These are phyloP conservation scores for Aegilops bicornis DNA, from an alignment of 176 grass and related monocot genomes.

Conservation along the genomic window DNA sequence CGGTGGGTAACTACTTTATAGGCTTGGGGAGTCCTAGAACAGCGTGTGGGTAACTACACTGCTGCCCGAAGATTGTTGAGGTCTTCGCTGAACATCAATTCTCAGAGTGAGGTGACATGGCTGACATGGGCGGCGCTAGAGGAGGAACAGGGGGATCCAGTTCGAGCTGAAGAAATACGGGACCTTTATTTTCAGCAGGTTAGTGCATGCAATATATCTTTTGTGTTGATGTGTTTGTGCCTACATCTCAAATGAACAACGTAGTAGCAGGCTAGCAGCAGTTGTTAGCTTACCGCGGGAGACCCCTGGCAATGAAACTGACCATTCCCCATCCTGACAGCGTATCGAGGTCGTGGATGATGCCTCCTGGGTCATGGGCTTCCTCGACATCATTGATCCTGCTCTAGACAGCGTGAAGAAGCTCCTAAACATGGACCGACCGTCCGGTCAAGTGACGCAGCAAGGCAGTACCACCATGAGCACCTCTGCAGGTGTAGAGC, in stretches of 20 bases:
- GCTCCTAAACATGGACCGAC: conserved; percentile 68
- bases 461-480: conserved; percentile 3
- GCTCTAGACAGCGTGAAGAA: conserved; percentile 85
- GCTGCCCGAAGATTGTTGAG: conserved; percentile 83
- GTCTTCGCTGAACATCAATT: conserved; percentile 90
- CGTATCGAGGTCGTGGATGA: conserved; percentile 89
- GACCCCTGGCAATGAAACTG: not conserved
- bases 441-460: conserved; percentile 7
- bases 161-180: conserved; percentile 92
- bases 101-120: conserved; percentile 98
- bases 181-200: conserved; percentile 96
- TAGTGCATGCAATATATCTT: conserved; percentile 29
- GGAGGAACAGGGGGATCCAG: conserved; percentile 70
- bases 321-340: conserved; percentile 38
- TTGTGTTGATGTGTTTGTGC: not conserved
- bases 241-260: not conserved
- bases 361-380: conserved; percentile 88
- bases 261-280: not conserved
- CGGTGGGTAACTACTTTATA: conserved; percentile 13
- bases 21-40: conserved; percentile 96
- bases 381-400: conserved; percentile 90
- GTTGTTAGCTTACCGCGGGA: not conserved
- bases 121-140: conserved; percentile 90
- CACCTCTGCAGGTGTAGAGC: not conserved
- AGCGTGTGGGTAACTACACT: conserved; percentile 76